Base-by-base conservation (phyloP, 371 early-diverging fungal genomes). In the Batkoa obscura region DNA sequence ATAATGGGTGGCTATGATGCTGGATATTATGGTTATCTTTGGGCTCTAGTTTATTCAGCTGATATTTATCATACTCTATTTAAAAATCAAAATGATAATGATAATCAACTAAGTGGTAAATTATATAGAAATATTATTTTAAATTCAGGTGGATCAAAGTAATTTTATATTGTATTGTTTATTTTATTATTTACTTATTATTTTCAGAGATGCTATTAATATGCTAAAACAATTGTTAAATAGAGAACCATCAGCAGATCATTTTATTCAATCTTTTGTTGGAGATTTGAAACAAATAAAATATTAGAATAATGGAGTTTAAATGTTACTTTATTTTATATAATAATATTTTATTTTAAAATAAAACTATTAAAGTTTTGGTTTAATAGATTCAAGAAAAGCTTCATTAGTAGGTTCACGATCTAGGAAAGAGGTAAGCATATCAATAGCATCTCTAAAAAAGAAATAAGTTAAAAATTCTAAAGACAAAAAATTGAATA, bases 1-100 rank as follows among this genome's bases (percentile, higher is more conserved):
- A 65, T 88, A 41, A 85, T 87, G 79, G 83, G 84, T 53, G 90
- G 90, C 3, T 90, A 86, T 58, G 85, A 86, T 63, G 79, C 83
- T 12, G 78, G 81, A 9, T 78, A 81, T 63, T 79, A 78, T 59
- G 79, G 81, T 6, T 81, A 80, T 59, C 66, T 86, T 64, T 90
- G 86, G 83, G 75, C 80, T 10, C 76, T 83, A 66, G 88, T 89
- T 46, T 87, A 79, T 62, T 80, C 86, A 0, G 81, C 84, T 34
- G 92, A 90, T 59, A 84, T 92, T 78, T 91, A 72, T 66, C 78
- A 71, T 55, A 78, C 81, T 53, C 57, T 61, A 9, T 68, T 68
- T 56, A 43, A 52, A 41, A 52, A 43, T 2, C 43, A 17, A 2
- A 56, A 43, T 10, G 36, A 52, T 6, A 15, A 30, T 10, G 6